Base-by-base conservation (phyloP, 2,329 filamentous ascomycete genomes). In the Zalaria sp. region DNA sequence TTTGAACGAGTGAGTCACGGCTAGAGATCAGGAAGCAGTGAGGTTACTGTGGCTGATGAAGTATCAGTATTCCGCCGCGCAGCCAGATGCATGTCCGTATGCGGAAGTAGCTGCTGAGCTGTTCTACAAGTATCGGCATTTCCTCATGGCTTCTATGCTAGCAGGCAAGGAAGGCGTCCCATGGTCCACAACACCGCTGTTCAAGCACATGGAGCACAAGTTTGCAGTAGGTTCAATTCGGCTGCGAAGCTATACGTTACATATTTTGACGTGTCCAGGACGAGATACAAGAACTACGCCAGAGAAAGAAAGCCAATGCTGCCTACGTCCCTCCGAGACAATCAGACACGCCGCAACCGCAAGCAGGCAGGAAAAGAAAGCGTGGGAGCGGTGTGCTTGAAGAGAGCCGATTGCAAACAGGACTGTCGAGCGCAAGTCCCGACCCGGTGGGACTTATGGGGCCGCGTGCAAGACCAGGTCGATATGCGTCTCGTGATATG, bases 111-210 rank as follows among this genome's bases (percentile, higher is more conserved):
- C 62, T 4, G 50, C 55, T 25, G 52, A 63, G 44, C 46, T 68
- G 5, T 67, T 66, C 43, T 51, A 56, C 51, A 53, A 56, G 40
- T 56, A 60, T 47, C 55, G 57, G 28, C 48, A 59, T n/a, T 69
- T 69, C 44, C 49, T 71, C 39, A 55, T 69, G 4, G 56, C 62
- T 48, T 60, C 58, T 36, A 69, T 71, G 57, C 38, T 68, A 37
- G 59, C 56, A 11, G 57, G 58, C 10, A 63, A 64, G 35, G 63
- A 69, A 37, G 63, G 58, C 10, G 53, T 69, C 25, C 52, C 53
- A 9, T 71, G 68, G 68, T 57, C 54, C 37, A 49, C 50, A 39
- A 66, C 62, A 4, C 58, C 62, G 2, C 44, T 71, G 3, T 69
- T 61, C 45, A 52, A 60, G 37, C 57, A 64, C 37, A 53, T 68